Base-by-base conservation (phyloP, 352 stramenopile genomes). In the Pythium biforme region DNA sequence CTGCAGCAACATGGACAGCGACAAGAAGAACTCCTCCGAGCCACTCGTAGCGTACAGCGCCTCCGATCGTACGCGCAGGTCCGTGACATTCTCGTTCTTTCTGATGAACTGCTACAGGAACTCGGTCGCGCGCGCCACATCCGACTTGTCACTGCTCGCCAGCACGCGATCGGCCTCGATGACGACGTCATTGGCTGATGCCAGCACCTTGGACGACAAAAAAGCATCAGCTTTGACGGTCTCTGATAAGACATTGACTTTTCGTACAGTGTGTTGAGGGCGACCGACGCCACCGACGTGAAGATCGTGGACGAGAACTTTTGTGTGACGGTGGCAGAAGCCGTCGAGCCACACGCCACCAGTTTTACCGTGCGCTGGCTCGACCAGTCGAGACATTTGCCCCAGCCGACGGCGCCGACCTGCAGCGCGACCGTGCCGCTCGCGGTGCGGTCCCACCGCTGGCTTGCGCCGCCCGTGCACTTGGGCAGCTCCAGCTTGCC, bases 61-160 rank as follows among this genome's bases (percentile, higher is more conserved):
- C 10, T 17, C 9, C 3, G 43, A 20, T 27, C 40, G 31, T 0
- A 61, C 54, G 15, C 46, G 17, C 15, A 40, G 29, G 19, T 61
- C 46, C 19, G 40, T 46, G 19, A 37, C 54, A 19, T 61, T 53
- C 9, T 61, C 43, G 27, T 27, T 61, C 54, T 61, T 52, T 27
- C 26, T 53, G 17, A 61, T 31, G n/a, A 53, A 61, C 54, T 61
- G 41, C 0, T n/a, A 27, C 22, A 59, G 31, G 17, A 59, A 59
- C 52, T 49, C 52, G 1, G 17, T 49, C 37, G 52, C 52, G 26
- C 52, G 52, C 39, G 33, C 20, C 23, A 27, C 39, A 17, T 50
- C 45, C 4, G 22, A 25, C 17, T 27, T 29, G 34, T n/a, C 25
- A 14, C 37, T 29, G 25, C 34, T 59, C 1, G 34, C 14, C 25